phyloP scores from a whole-genome alignment of 2,329 filamentous ascomycete genomes.

The Camptophora hylomeconis region DNA sequence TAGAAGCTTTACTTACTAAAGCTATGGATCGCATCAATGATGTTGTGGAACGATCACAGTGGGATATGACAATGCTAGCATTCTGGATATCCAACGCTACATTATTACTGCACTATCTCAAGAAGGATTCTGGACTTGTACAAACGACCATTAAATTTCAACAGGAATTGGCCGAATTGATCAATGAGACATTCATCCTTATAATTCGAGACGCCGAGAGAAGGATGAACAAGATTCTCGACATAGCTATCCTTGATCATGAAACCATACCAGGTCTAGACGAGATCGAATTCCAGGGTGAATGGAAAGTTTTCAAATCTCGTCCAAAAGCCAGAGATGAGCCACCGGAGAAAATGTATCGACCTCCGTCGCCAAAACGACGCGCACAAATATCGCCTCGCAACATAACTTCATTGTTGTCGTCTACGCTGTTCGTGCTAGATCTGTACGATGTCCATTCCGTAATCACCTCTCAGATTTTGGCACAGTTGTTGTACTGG shows the following conservation, averaged over 20 bases:
- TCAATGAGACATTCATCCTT: conserved; percentile 96
- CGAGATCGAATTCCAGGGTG: conserved; percentile 91
- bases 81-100: conserved; percentile 99
- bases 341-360: conserved; percentile 76
- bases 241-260: conserved; percentile 88
- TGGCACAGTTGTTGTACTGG: conserved; percentile 93
- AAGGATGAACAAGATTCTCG: conserved; percentile 88
- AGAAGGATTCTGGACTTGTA: conserved; percentile 76
- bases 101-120: conserved; percentile 86
- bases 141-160: conserved; percentile 80
- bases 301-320: conserved; percentile 93
- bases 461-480: conserved; percentile 81
- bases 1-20: conserved; percentile 65
- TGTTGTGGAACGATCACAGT: conserved; percentile 88
- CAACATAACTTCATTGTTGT: conserved; percentile 89
- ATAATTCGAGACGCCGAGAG: conserved; percentile 94
- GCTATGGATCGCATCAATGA: conserved; percentile 93
- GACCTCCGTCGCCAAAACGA: conserved; percentile 85
- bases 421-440: conserved; percentile 89
- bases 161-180: conserved; percentile 79
- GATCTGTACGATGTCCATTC: conserved; percentile 99
- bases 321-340: conserved; percentile 82
- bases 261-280: conserved; percentile 97
- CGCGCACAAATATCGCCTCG: conserved; percentile 83
- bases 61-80: conserved; percentile 98